Percentiles rank a stretch among this genome's conserved stretches.
phyloP scores from a whole-genome alignment of 495 filamentous ascomycete genomes.

The Tuber umbilicatum region DNA sequence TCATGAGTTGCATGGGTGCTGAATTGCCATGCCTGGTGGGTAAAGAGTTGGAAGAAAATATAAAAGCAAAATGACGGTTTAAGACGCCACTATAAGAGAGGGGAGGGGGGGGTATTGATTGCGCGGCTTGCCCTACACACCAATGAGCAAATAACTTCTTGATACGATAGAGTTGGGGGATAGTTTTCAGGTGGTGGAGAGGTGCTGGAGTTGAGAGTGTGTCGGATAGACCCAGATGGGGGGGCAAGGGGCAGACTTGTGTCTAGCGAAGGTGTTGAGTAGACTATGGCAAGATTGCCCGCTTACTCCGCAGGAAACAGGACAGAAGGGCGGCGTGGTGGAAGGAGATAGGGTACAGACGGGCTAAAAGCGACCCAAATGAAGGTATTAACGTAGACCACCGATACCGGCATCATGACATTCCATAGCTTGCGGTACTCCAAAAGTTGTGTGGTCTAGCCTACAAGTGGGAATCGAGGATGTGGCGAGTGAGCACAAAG shows the following conservation, averaged over 20 bases:
- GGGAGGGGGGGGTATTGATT: not conserved
- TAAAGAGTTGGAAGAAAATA: not conserved
- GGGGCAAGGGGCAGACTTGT: not conserved
- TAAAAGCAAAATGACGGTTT: not conserved
- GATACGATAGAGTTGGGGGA: not conserved
- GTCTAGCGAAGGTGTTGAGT: not conserved
- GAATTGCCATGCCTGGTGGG: not conserved
- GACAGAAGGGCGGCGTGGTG: not conserved
- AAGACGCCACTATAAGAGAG: not conserved
- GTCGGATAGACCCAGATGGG: not conserved
- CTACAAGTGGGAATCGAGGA: constrained; percentile 17
- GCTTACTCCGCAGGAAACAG: not conserved
- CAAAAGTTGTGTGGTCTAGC: not conserved
- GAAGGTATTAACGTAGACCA: not conserved
- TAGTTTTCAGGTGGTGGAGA: not conserved
- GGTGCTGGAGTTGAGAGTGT: not conserved
- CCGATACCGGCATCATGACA: not conserved
- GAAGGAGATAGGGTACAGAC: not conserved
- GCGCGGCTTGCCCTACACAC: not conserved
- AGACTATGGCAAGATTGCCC: not conserved
- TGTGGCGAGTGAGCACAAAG: constrained; percentile 29
- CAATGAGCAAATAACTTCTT: not conserved
- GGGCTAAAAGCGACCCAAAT: not conserved
- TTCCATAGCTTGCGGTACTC: not conserved
- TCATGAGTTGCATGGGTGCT: not conserved